Evolutionary conservation across 192 early-diverging fungal species (phyloP).

Genomic region (Endogone sp.): DNA sequence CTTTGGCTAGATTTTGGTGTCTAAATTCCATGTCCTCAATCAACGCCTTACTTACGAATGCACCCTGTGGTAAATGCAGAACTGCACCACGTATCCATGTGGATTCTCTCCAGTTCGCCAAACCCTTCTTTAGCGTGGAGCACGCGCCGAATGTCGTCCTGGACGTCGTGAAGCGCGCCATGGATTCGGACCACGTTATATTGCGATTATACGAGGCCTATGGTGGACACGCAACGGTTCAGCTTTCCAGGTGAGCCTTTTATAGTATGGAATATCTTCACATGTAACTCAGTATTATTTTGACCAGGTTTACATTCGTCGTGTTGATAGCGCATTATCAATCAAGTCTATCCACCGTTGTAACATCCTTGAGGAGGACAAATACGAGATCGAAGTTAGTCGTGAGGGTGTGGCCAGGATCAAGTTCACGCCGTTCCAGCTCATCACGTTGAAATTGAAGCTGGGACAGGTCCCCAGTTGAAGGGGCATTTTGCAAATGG

Average conservation of each 20-base stretch:
- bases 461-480: no score
- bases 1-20: background rate
- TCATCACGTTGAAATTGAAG: conserved; percentile 55
- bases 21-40: background rate
- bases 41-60: no score
- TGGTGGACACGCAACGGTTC: conserved; percentile 70
- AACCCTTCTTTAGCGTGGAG: no score
- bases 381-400: conserved; percentile 20
- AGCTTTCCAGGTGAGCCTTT: conserved; percentile 40
- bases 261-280: background rate
- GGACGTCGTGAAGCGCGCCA: conserved; percentile 89
- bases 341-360: conserved; percentile 51
- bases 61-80: no score
- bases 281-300: conserved; percentile 5
- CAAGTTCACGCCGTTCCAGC: conserved; percentile 58
- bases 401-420: no score
- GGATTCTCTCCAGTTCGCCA: conserved; percentile 32
- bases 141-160: conserved; percentile 69
- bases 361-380: conserved; percentile 80
- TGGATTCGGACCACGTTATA: conserved; percentile 66
- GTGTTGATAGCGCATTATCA: conserved; percentile 47
- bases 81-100: background rate
- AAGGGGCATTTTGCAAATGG: no score
- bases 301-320: no score
- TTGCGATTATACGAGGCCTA: conserved; percentile 89